Evolutionary conservation across 495 filamentous ascomycete genomes (phyloP).

Genomic region (Evernia prunastri): DNA sequence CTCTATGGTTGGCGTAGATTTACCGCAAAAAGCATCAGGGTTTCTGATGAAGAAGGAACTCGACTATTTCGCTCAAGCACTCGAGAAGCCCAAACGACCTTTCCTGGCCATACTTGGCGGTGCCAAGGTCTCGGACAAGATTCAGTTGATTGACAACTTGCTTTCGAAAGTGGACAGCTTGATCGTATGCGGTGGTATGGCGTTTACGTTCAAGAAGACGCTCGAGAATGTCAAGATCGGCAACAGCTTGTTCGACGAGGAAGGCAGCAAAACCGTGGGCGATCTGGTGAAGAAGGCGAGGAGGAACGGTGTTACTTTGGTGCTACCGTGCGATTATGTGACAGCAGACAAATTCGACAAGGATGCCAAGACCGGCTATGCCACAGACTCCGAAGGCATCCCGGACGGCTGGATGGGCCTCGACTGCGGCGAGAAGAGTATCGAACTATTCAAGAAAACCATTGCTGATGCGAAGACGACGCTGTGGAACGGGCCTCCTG

Average conservation of each 20-base stretch:
- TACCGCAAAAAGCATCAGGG: slow-evolving; percentile 91
- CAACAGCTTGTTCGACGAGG: slow-evolving; percentile 89
- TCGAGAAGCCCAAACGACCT: slow-evolving; percentile 85
- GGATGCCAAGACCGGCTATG: slow-evolving; percentile 73
- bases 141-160: slow-evolving; percentile 98
- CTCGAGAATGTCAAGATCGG: slow-evolving; percentile 85
- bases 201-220: slow-evolving; percentile 99
- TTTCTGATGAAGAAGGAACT: slow-evolving; percentile 99
- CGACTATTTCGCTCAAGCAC: slow-evolving; percentile 96
- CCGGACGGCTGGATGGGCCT: slow-evolving; percentile 97
- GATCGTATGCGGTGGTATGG: slow-evolving; percentile 96
- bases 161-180: slow-evolving; percentile 94
- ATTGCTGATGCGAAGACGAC: slow-evolving; percentile 90
- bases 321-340: slow-evolving; percentile 90
- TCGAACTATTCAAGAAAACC: slow-evolving; percentile 75
- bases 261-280: slow-evolving; percentile 84
- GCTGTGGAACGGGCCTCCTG: slow-evolving; percentile 96
- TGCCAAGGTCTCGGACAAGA: slow-evolving; percentile 98
- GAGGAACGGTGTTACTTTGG: slow-evolving; percentile 88
- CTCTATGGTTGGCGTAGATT: slow-evolving; percentile 95
- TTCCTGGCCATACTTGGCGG: slow-evolving; percentile 99
- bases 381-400: slow-evolving; percentile 83
- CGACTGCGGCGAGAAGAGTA: slow-evolving; percentile 82
- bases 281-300: slow-evolving; percentile 91
- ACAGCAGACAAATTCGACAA: slow-evolving; percentile 90